Evolutionary conservation across 495 filamentous ascomycete species (phyloP).

Genomic region (Xylona heveae): DNA sequence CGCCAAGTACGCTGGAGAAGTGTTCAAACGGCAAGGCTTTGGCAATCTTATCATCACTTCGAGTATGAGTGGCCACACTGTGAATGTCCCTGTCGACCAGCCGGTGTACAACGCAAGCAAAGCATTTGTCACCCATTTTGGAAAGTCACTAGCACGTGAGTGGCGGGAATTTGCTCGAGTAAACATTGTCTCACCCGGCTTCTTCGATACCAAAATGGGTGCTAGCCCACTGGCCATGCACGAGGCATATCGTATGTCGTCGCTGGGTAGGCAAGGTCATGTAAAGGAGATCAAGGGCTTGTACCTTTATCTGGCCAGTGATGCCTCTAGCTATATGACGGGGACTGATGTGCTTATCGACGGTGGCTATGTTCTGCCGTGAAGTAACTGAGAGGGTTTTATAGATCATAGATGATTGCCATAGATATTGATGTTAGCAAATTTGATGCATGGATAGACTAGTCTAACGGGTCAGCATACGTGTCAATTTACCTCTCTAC

Average conservation of each 20-base stretch:
- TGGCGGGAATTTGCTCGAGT: slow-evolving; percentile 16
- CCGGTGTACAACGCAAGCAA: slow-evolving; percentile 14
- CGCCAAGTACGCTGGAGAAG: slow-evolving; percentile 16
- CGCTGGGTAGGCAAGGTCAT: slow-evolving; percentile 14
- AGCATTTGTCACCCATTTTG: slow-evolving; percentile 14
- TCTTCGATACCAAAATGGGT: slow-evolving; percentile 16
- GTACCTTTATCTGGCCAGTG: slow-evolving; percentile 1
- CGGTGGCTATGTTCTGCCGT: slow-evolving; percentile 3
- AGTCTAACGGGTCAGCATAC: no score
- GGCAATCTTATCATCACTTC: slow-evolving; percentile 16
- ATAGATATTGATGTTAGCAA: no score
- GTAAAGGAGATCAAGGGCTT: slow-evolving; percentile 16
- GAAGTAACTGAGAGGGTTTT: not conserved
- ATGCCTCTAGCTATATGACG: slow-evolving; percentile 2
- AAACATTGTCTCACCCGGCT: slow-evolving; percentile 12
- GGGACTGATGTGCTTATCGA: slow-evolving; percentile 2
- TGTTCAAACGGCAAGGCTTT: slow-evolving; percentile 14
- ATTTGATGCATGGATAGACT: no score
- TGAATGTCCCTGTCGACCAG: slow-evolving; percentile 15
- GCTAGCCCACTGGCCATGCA: slow-evolving; percentile 13
- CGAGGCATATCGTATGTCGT: slow-evolving; percentile 16
- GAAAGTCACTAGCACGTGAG: slow-evolving; percentile 13
- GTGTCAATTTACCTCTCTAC: no score
- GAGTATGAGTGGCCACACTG: slow-evolving; percentile 15
- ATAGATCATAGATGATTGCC: no score